These are phyloP conservation scores for Gossypium gossypioides DNA, from an alignment of 441 rosid genomes.

Conservation along the genomic window DNA sequence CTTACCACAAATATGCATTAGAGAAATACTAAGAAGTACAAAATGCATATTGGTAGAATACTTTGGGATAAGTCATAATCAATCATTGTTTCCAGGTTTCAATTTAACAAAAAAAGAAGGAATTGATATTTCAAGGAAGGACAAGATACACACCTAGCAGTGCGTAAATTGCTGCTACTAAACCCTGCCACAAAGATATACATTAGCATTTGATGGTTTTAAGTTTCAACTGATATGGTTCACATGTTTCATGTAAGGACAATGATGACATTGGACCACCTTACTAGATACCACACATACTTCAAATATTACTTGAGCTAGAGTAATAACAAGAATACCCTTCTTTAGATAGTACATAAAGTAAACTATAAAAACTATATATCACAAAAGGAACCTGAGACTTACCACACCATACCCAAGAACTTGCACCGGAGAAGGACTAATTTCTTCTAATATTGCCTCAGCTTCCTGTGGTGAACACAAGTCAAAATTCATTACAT, in stretches of 20 bases:
- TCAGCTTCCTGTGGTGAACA: conserved; percentile 65
- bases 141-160: conserved; percentile 45
- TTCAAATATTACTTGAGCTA: neutral
- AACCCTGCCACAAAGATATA: conserved; percentile 46
- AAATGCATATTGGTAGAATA: neutral
- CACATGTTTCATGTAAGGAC: neutral
- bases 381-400: conserved; percentile 6
- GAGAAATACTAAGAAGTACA: neutral
- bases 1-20: neutral
- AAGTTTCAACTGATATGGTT: neutral
- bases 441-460: conserved; percentile 78
- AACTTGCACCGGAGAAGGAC: conserved; percentile 71
- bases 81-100: neutral
- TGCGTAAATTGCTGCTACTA: conserved; percentile 50
- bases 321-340: neutral
- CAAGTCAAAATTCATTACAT: conserved; percentile 14
- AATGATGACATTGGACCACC: neutral
- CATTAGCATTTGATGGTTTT: conserved; percentile 9
- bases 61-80: neutral
- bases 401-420: conserved; percentile 78
- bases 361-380: neutral
- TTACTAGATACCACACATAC: neutral
- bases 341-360: neutral
- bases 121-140: neutral
- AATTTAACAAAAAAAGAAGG: neutral